Conservation (phyloP, 2,329 filamentous ascomycete genomes). For the Cladobotryum protrusum region DNA sequence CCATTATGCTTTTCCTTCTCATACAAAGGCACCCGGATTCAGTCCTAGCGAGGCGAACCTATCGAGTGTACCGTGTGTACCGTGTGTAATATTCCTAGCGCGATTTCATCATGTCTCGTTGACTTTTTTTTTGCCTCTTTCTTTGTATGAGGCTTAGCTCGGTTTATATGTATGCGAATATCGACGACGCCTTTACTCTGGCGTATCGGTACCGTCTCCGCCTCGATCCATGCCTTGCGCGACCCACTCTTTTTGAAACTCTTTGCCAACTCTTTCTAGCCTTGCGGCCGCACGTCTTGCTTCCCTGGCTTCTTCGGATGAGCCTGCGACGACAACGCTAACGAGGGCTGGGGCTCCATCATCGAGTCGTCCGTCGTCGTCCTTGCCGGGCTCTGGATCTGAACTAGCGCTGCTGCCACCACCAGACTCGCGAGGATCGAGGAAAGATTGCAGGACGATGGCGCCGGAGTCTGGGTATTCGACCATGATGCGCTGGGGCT, state of each 20-base stretch:
- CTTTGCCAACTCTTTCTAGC: conserved; percentile 48
- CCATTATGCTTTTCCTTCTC: neutral
- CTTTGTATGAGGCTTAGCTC: too few relatives aligned
- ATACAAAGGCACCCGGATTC: neutral
- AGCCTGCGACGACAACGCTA: conserved; percentile 46
- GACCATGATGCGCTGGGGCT: conserved; percentile 51
- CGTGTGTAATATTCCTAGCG: too few relatives aligned
- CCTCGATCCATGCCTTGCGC: conserved; percentile 22
- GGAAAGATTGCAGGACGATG: conserved; percentile 40
- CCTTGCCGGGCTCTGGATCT: neutral
- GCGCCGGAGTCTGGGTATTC: conserved; percentile 43
- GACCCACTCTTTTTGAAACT: conserved; percentile 50
- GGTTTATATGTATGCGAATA: too few relatives aligned
- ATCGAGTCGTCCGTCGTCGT: conserved; percentile 17
- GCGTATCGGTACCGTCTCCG: conserved; percentile 17
- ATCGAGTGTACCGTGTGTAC: too few relatives aligned
- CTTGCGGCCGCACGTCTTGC: conserved; percentile 46
- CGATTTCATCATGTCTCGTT: too few relatives aligned
- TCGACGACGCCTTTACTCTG: conserved; percentile 16
- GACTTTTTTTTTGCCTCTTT: too few relatives aligned
- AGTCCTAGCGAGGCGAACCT: too few relatives aligned
- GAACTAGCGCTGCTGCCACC: conserved; percentile 9
- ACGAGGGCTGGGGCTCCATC: conserved; percentile 47
- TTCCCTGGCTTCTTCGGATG: conserved; percentile 41
- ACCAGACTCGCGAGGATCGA: conserved; percentile 32